Percentiles rank a stretch among this genome's conserved stretches.
phyloP scores from a whole-genome alignment of 2,329 filamentous ascomycete genomes.

The Monosporascus sp. region DNA sequence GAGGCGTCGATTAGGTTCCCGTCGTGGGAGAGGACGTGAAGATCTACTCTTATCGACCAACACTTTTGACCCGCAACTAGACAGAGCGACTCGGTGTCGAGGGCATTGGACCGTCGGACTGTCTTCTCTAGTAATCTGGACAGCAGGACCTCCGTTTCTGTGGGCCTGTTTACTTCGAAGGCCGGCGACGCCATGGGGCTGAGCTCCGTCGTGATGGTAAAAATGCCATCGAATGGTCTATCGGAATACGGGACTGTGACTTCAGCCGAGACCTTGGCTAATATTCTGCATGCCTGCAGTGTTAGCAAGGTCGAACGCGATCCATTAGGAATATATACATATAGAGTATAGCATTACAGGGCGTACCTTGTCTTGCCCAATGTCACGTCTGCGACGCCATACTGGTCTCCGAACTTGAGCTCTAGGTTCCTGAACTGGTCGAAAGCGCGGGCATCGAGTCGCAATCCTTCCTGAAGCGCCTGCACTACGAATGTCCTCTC shows the following conservation, averaged over 20 bases:
- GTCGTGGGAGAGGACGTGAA: constrained; percentile 88
- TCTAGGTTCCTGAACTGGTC: constrained; percentile 75
- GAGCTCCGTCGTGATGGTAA: constrained; percentile 86
- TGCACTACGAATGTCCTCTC: constrained; percentile 83
- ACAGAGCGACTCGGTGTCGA: constrained; percentile 94
- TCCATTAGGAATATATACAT: too few relatives aligned
- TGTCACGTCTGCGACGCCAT: constrained; percentile 81
- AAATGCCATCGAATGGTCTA: constrained; percentile 91
- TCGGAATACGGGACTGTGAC: constrained; percentile 81
- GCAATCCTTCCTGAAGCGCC: constrained; percentile 73
- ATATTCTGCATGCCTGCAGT: constrained; percentile 49
- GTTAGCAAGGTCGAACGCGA: constrained; percentile 11
- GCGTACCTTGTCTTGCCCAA: constrained; percentile 83
- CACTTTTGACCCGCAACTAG: constrained; percentile 86
- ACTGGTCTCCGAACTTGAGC: constrained; percentile 82
- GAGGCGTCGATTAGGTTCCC: constrained; percentile 83
- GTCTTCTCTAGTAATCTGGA: constrained; percentile 91
- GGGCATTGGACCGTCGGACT: constrained; percentile 81
- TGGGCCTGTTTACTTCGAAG: constrained; percentile 80
- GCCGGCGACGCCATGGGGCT: constrained; percentile 87
- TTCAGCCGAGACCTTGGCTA: constrained; percentile 82
- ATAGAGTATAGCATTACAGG: background rate
- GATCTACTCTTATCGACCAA: constrained; percentile 85
- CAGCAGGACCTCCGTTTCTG: constrained; percentile 78
- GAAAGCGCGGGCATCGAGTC: constrained; percentile 76